Conservation (phyloP, 2,329 filamentous ascomycete genomes). For the Fusarium torulosum region DNA sequence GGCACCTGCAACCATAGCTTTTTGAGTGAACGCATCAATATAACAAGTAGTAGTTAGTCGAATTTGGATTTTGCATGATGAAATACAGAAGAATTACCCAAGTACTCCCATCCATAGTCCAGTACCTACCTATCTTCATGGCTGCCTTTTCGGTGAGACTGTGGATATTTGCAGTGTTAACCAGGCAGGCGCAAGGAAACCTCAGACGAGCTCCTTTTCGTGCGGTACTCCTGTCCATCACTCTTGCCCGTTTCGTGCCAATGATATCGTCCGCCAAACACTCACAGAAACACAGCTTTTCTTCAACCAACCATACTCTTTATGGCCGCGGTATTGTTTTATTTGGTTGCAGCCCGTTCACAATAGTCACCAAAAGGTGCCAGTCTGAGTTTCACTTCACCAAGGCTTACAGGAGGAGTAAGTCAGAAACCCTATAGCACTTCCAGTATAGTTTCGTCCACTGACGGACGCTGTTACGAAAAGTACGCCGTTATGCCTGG, state of each 20-base stretch:
- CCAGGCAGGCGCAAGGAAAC: background rate
- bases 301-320: background rate
- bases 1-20: too few species aligned
- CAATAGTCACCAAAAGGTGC: background rate
- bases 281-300: background rate
- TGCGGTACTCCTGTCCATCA: background rate
- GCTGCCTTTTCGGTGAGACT: background rate
- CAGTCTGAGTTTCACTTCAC: background rate
- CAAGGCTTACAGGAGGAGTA: slow-evolving; percentile 1
- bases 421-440: background rate
- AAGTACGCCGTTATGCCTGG: slow-evolving; percentile 30
- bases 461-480: slow-evolving; percentile 11
- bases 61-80: too few species aligned
- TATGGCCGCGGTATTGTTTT: background rate
- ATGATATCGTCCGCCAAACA: background rate
- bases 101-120: too few species aligned
- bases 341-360: background rate
- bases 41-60: too few species aligned
- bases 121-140: too few species aligned
- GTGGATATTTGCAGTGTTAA: background rate
- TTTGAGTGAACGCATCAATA: too few species aligned
- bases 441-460: background rate
- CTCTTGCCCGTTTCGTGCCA: background rate
- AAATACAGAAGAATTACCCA: too few species aligned
- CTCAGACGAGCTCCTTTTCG: background rate